Percentiles rank a stretch among this genome's conserved stretches.
phyloP scores from a whole-genome alignment of 106 monocot genomes.

The Allium fistulosum region DNA sequence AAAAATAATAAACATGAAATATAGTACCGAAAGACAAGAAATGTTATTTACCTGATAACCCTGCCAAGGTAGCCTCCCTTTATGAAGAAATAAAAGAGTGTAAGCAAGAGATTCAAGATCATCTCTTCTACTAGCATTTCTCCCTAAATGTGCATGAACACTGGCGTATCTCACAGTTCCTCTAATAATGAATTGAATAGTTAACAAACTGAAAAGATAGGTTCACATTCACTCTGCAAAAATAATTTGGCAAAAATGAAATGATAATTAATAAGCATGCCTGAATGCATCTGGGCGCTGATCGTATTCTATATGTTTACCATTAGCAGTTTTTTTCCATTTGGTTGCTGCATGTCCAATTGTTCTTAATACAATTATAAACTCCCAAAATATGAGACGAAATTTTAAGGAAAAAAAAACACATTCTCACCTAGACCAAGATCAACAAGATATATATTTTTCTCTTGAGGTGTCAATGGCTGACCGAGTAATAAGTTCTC shows the following conservation, averaged over 20 bases:
- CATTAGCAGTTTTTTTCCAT: conserved; percentile 58
- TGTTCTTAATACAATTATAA: neutral
- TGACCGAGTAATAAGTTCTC: conserved; percentile 29
- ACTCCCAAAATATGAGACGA: neutral
- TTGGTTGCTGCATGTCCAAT: conserved; percentile 47
- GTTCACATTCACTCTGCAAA: neutral
- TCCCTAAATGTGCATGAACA: conserved; percentile 85
- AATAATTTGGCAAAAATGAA: neutral
- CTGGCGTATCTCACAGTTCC: conserved; percentile 92
- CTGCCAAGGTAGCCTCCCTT: conserved; percentile 85
- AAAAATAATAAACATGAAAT: too few relatives aligned
- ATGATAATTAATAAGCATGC: conserved; percentile 8
- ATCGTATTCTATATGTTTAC: conserved; percentile 76
- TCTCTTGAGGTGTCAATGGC: conserved; percentile 27
- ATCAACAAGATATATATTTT: conserved; percentile 27
- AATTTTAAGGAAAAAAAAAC: neutral
- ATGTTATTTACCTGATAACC: conserved; percentile 65
- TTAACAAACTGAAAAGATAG: neutral
- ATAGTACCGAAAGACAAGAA: neutral
- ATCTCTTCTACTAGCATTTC: conserved; percentile 89
- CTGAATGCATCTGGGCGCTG: conserved; percentile 88
- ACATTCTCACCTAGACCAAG: conserved; percentile 23
- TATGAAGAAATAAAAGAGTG: conserved; percentile 72
- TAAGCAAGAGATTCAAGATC: conserved; percentile 94
- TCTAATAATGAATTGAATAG: conserved; percentile 13